Evolutionary conservation across 148 eudicot genomes (phyloP).

Genomic region (Talinum fruticosum): DNA sequence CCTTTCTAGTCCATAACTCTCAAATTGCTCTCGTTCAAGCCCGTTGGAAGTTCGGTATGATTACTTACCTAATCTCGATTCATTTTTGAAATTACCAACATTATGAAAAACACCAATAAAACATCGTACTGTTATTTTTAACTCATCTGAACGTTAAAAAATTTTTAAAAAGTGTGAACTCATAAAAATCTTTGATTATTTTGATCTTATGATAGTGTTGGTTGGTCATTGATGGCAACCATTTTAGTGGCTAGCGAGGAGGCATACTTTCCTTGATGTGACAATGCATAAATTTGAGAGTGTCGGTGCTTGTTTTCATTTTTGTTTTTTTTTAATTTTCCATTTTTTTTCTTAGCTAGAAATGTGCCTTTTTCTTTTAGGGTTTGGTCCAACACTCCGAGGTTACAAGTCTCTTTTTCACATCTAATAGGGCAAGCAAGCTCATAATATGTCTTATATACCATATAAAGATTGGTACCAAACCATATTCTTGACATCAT

Average conservation of each 20-base stretch:
- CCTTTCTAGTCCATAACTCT: constrained; percentile 64
- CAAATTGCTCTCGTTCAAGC: constrained; percentile 73
- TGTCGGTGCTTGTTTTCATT: constrained; percentile 29
- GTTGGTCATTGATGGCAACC: neutral
- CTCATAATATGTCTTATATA: too few species aligned
- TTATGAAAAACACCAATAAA: neutral
- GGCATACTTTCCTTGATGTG: constrained; percentile 11
- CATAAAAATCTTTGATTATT: neutral
- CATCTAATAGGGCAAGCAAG: too few species aligned
- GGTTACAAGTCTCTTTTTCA: too few species aligned
- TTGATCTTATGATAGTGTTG: neutral
- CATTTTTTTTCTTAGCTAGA: too few species aligned
- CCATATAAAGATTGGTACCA: too few species aligned
- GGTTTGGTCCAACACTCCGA: too few species aligned
- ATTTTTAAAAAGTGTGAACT: too few species aligned
- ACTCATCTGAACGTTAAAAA: too few species aligned
- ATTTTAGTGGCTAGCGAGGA: constrained; percentile 14
- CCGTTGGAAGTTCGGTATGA: constrained; percentile 74
- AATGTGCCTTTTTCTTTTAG: neutral
- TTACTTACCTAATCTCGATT: too few species aligned
- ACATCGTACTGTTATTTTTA: neutral
- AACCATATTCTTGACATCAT: too few species aligned
- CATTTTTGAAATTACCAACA: neutral
- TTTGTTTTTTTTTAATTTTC: neutral
- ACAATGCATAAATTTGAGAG: constrained; percentile 23